Base-by-base conservation (phyloP, 2,329 filamentous ascomycete species). In the Didymella segeticola region DNA sequence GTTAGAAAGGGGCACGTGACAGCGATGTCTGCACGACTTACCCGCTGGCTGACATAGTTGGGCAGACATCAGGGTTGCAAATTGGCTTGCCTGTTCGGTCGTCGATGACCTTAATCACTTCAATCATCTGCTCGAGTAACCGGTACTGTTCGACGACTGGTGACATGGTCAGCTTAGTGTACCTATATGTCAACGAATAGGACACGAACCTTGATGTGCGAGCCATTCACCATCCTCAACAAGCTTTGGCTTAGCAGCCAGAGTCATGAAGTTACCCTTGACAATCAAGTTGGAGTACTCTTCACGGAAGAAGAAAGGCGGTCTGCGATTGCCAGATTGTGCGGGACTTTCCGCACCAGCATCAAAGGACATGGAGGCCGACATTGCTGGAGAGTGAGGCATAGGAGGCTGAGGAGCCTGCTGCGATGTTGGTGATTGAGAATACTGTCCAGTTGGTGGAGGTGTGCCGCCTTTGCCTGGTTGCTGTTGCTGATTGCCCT, bases 201-300 rank as follows among this genome's bases (percentile, higher is more conserved):
- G 27, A 10, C 6, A 47, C 33, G 42, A 57, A 96, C 93, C 88
- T 82, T 97, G 93, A 75, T 97, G 91, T 59, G 93, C 93, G 65
- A 97, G 84, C 93, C 93, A 98, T 77, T 98, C 93, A 62, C 91
- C 93, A 72, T 91, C 87, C 69, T 97, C 93, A 38, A 97, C 90
- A 51, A 95, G 93, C 79, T 93, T 93, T 19, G 93, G 93, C 71
- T 93, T 89, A 43, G 92, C 91, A 68, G 93, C 96, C 55, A 98
- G 79, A 10, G 93, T 97, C 88, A 96, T 91, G 73, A 98, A 97
- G 79, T 97, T 98, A 55, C 93, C 93, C 80, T 93, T 96, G 69
- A 97, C 93, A 62, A 96, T 96, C 69, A 96, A 87, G 72, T 89
- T 90, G 48, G 89, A 88, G 71, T 90, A 89, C 57, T 86, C 79